phyloP scores from a whole-genome alignment of 2,329 filamentous ascomycete species.

The Colletotrichum tanaceti region DNA sequence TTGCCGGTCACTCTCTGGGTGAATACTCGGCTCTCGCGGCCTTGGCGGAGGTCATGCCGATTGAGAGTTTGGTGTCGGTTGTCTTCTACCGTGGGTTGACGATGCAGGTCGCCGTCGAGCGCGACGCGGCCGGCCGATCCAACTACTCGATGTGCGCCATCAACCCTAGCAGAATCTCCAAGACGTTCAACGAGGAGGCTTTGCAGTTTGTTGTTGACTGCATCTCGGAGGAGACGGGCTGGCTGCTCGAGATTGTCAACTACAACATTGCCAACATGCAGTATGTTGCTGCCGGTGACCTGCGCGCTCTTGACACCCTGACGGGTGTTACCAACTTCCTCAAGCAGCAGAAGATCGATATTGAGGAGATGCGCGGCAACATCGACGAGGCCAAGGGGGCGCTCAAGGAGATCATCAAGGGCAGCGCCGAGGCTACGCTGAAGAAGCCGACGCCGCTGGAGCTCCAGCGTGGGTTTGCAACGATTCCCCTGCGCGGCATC shows the following conservation, averaged over 20 bases:
- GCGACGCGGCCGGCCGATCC: constrained; percentile 89
- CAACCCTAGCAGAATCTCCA: constrained; percentile 97
- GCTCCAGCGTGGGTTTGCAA: constrained; percentile 94
- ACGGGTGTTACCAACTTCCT: constrained; percentile 92
- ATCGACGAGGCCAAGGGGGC: constrained; percentile 93
- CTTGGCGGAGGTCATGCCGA: constrained; percentile 98
- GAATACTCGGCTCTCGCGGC: constrained; percentile 98
- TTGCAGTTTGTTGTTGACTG: constrained; percentile 97
- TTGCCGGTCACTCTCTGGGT: constrained; percentile 96
- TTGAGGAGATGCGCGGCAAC: constrained; percentile 89
- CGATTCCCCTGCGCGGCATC: constrained; percentile 95
- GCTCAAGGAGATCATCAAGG: constrained; percentile 89
- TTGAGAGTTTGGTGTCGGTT: constrained; percentile 96
- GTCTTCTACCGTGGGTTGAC: constrained; percentile 99
- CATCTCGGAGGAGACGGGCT: constrained; percentile 91
- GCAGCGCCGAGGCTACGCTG: constrained; percentile 86
- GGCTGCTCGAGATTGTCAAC: constrained; percentile 99
- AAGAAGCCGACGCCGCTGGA: constrained; percentile 89
- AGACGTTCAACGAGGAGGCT: constrained; percentile 98
- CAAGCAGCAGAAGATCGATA: constrained; percentile 97
- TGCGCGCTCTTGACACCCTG: constrained; percentile 77
- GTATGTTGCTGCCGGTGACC: constrained; percentile 78
- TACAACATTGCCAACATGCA: constrained; percentile 85
- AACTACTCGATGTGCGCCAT: constrained; percentile 99
- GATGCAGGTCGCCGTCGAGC: constrained; percentile 99